These are phyloP conservation scores for Podospora bellae-mahoneyi DNA, from an alignment of 495 filamentous ascomycete genomes.

Conservation along the genomic window DNA sequence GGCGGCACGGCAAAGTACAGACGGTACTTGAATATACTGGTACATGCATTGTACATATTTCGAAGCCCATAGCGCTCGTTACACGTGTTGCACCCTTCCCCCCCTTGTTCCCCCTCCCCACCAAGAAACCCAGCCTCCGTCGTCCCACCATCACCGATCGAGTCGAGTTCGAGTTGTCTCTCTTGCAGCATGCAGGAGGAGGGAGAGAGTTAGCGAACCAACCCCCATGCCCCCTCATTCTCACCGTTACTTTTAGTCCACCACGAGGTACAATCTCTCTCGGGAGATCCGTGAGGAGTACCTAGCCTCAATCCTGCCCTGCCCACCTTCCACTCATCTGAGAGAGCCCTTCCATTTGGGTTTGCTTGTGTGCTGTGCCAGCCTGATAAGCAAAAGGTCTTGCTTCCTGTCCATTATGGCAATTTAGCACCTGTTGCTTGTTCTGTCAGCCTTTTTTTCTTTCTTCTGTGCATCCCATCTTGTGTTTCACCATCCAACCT, in stretches of 20 bases:
- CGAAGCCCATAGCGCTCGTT: slow-evolving; percentile 22
- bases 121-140: slow-evolving; percentile 7
- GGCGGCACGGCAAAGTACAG: not conserved
- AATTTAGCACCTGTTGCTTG: not conserved
- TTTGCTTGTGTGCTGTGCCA: not conserved
- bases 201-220: not conserved
- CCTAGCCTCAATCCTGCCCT: not conserved
- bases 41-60: slow-evolving; percentile 9
- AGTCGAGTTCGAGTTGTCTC: not conserved
- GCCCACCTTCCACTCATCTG: not conserved
- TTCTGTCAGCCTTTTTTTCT: not conserved
- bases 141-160: slow-evolving; percentile 1
- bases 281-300: not conserved
- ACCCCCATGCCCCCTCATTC: not conserved
- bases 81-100: slow-evolving; percentile 23
- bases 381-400: not conserved
- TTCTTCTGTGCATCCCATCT: too few relatives aligned
- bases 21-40: slow-evolving; percentile 6
- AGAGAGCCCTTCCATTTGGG: not conserved
- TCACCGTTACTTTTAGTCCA: not conserved
- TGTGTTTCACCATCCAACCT: not conserved
- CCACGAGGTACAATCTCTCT: not conserved
- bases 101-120: not conserved
- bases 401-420: not conserved
- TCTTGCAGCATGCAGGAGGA: slow-evolving; percentile 6